Evolutionary conservation across 306 rosid species (phyloP).

Genomic region (Vigna hirtella): DNA sequence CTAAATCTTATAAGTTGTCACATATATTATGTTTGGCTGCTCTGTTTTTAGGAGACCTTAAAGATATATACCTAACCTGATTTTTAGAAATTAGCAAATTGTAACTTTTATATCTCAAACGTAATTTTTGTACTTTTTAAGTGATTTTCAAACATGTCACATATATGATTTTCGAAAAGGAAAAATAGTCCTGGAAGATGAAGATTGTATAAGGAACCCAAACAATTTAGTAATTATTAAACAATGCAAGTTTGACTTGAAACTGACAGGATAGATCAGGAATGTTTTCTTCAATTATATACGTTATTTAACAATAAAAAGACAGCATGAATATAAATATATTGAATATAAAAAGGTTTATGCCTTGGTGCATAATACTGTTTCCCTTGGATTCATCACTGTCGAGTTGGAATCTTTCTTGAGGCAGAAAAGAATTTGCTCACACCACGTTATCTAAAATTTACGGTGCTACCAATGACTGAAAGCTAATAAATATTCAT

Average conservation of each 20-base stretch:
- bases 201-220: not conserved
- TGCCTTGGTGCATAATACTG: conserved; percentile 4
- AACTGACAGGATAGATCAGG: conserved; percentile 22
- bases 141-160: too few relatives aligned
- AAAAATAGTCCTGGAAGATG: not conserved
- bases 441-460: conserved; percentile 33
- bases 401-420: conserved; percentile 16
- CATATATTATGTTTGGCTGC: too few relatives aligned
- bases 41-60: too few relatives aligned
- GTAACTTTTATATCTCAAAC: too few relatives aligned
- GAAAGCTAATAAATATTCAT: conserved; percentile 22
- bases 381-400: conserved; percentile 44
- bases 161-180: too few relatives aligned
- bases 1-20: too few relatives aligned
- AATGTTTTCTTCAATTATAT: conserved; percentile 22
- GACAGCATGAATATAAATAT: conserved; percentile 9
- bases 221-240: conserved; percentile 1
- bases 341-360: not conserved
- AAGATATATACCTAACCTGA: too few relatives aligned
- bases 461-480: conserved; percentile 46
- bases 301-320: conserved; percentile 5
- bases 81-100: too few relatives aligned
- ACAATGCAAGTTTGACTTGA: conserved; percentile 17
- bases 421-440: conserved; percentile 17
- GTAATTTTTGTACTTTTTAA: too few relatives aligned